phyloP scores from a whole-genome alignment of 78 protist species.

The Dictyostelium purpureum region DNA sequence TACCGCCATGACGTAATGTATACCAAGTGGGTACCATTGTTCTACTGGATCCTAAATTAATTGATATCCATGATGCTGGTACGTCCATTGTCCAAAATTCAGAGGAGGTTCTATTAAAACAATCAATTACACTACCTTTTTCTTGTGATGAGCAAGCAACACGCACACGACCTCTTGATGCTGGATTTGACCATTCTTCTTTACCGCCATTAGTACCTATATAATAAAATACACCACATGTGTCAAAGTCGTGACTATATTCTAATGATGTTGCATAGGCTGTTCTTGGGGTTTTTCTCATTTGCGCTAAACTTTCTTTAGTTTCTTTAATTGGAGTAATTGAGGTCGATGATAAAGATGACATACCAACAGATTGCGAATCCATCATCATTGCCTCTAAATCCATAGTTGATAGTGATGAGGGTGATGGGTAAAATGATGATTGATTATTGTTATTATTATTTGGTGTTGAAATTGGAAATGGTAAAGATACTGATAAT shows the following conservation, averaged over 20 bases:
- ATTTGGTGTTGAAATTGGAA: neutral
- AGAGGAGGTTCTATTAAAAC: constrained; percentile 24
- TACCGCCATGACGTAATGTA: constrained; percentile 81
- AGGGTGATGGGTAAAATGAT: no score
- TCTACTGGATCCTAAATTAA: constrained; percentile 79
- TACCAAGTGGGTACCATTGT: constrained; percentile 72
- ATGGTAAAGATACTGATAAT: neutral
- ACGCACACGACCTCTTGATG: constrained; percentile 62
- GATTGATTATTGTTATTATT: neutral
- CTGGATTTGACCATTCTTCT: constrained; percentile 80
- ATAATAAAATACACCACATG: constrained; percentile 66
- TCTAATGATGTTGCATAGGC: constrained; percentile 69
- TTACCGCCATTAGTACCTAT: constrained; percentile 77
- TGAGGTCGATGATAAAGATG: neutral
- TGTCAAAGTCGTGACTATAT: constrained; percentile 33
- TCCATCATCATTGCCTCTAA: no score
- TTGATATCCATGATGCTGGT: constrained; percentile 81
- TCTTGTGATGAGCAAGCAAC: constrained; percentile 70
- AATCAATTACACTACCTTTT: constrained; percentile 54
- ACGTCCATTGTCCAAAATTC: constrained; percentile 83
- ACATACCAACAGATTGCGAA: neutral
- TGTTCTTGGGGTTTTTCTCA: constrained; percentile 60
- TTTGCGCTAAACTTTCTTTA: no score
- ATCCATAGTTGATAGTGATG: neutral
- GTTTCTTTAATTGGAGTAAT: no score